Conservation (phyloP, 805 yeast species). For the Zygoascus flipseniorum region DNA sequence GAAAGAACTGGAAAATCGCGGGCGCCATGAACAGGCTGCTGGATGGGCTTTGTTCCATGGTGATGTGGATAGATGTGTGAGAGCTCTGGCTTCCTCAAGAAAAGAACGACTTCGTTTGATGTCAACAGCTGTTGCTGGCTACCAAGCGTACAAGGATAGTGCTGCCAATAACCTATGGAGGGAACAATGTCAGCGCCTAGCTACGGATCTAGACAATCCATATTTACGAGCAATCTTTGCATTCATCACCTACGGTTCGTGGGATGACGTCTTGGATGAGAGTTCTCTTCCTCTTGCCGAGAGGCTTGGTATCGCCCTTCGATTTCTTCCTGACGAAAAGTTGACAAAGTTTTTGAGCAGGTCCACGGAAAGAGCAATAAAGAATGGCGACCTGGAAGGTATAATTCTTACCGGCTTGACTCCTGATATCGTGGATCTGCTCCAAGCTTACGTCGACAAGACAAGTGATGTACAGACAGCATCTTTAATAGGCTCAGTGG, state of each 20-base stretch:
- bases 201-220: conserved; percentile 84
- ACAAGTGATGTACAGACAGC: conserved; percentile 92
- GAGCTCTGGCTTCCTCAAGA: conserved; percentile 65
- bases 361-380: conserved; percentile 61
- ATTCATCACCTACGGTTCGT: conserved; percentile 84
- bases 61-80: conserved; percentile 71
- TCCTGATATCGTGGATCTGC: conserved; percentile 66
- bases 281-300: conserved; percentile 81
- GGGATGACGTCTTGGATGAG: conserved; percentile 95
- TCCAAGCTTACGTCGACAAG: conserved; percentile 81
- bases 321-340: conserved; percentile 73
- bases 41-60: conserved; percentile 97
- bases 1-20: conserved; percentile 44
- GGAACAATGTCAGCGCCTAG: conserved; percentile 81
- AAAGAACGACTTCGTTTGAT: conserved; percentile 65
- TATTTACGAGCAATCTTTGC: conserved; percentile 89
- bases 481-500: conserved; percentile 68
- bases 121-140: conserved; percentile 92
- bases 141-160: conserved; percentile 53
- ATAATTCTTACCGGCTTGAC: conserved; percentile 87
- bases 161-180: conserved; percentile 74
- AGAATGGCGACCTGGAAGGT: conserved; percentile 84
- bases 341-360: conserved; percentile 61
- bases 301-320: conserved; percentile 79
- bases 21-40: conserved; percentile 81